A percentile compares a stretch with the other conserved stretches of the same genome.
phyloP scores from a whole-genome alignment of 345 rosid species.

The Physaria fendleri region DNA sequence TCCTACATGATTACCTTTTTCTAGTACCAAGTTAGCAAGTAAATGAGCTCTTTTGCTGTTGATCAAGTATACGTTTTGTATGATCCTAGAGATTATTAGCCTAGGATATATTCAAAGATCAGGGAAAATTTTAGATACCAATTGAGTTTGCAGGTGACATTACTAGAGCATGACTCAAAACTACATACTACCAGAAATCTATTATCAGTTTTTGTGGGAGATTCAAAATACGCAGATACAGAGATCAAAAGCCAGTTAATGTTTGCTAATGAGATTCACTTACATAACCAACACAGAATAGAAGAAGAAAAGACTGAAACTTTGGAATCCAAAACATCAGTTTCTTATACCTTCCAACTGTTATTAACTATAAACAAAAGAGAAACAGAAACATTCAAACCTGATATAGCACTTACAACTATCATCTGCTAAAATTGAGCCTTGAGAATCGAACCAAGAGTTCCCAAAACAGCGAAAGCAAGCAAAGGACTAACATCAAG shows the following conservation, averaged over 20 bases:
- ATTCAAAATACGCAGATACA: slow-evolving; percentile 32
- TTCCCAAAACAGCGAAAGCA: slow-evolving; percentile 74
- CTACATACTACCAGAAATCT: neutral
- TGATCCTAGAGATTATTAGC: slow-evolving; percentile 66
- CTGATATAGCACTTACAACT: neutral
- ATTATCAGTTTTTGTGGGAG: slow-evolving; percentile 59
- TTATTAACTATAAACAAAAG: neutral
- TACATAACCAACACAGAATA: neutral
- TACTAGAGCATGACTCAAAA: slow-evolving; percentile 50
- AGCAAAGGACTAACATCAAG: slow-evolving; percentile 81
- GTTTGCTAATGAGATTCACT: slow-evolving; percentile 69
- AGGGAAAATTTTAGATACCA: slow-evolving; percentile 36
- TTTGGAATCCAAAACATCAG: neutral
- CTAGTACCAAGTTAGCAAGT: slow-evolving; percentile 52
- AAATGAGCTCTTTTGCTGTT: slow-evolving; percentile 43
- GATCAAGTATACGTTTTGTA: slow-evolving; percentile 72
- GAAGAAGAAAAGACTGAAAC: neutral
- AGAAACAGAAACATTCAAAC: neutral
- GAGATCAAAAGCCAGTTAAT: slow-evolving; percentile 35
- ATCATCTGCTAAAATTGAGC: slow-evolving; percentile 40
- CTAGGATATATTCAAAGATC: slow-evolving; percentile 64
- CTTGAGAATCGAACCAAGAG: slow-evolving; percentile 61
- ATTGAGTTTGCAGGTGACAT: slow-evolving; percentile 49
- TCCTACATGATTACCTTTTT: slow-evolving; percentile 20
- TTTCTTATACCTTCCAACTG: neutral